These are phyloP conservation scores for Agaricus sinodeliciosus DNA, from an alignment of 768 basidiomycete species.

Conservation along the genomic window DNA sequence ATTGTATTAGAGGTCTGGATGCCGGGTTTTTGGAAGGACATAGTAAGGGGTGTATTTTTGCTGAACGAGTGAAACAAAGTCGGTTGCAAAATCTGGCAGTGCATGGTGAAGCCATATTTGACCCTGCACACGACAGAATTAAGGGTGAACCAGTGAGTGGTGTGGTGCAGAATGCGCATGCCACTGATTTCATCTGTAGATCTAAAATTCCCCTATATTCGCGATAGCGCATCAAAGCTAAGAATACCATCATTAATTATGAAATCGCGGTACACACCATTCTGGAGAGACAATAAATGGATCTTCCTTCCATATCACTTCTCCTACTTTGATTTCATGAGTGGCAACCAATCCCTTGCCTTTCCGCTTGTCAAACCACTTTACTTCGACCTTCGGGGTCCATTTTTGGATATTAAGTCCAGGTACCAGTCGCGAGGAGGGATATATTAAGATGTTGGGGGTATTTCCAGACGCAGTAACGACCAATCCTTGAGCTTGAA, in stretches of 20 bases:
- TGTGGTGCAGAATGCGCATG: slow-evolving; percentile 74
- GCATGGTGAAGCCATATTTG: slow-evolving; percentile 38
- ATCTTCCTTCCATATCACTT: slow-evolving; percentile 81
- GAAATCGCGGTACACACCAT: slow-evolving; percentile 39
- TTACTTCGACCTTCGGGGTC: slow-evolving; percentile 59
- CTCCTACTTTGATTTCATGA: slow-evolving; percentile 60
- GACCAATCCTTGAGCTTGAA: slow-evolving; percentile 53
- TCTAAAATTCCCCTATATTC: slow-evolving; percentile 69
- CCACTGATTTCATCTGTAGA: slow-evolving; percentile 47
- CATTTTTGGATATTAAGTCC: slow-evolving; percentile 57
- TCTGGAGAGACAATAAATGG: slow-evolving; percentile 79
- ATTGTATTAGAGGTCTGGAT: slow-evolving; percentile 50
- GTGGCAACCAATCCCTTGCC: slow-evolving; percentile 82
- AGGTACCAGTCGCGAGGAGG: slow-evolving; percentile 57
- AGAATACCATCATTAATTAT: background rate
- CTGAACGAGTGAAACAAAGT: slow-evolving; percentile 64
- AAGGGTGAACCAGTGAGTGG: slow-evolving; percentile 43
- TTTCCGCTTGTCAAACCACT: slow-evolving; percentile 59
- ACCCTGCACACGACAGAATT: slow-evolving; percentile 46
- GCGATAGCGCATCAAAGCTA: slow-evolving; percentile 8
- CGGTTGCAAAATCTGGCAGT: slow-evolving; percentile 74
- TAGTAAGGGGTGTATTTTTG: slow-evolving; percentile 59
- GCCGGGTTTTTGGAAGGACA: slow-evolving; percentile 74
- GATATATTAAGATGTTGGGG: slow-evolving; percentile 31
- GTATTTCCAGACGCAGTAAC: slow-evolving; percentile 17